Evolutionary conservation across 176 grass and related monocot genomes (phyloP).

Genomic region (Triticum turgidum): DNA sequence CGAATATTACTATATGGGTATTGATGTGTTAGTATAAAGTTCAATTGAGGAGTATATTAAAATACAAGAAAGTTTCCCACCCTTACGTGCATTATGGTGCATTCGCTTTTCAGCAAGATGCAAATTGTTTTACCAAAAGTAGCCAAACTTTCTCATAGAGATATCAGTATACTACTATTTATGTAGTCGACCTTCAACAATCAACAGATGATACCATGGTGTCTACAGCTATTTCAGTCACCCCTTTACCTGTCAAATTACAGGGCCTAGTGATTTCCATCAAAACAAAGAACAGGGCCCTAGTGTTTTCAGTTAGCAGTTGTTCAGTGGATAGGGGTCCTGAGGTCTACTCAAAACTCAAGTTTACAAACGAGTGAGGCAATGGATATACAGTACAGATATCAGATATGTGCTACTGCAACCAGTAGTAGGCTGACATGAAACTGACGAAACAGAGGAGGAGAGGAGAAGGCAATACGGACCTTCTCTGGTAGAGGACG

Average conservation of each 20-base stretch:
- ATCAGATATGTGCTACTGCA: neutral
- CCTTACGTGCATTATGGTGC: neutral
- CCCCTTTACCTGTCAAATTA: too few species aligned
- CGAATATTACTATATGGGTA: neutral
- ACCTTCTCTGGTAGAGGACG: constrained; percentile 84
- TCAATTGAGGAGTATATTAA: neutral
- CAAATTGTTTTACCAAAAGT: neutral
- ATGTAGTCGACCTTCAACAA: too few species aligned
- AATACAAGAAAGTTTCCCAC: neutral
- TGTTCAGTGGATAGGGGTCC: too few species aligned
- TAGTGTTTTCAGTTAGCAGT: too few species aligned
- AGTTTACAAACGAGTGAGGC: neutral
- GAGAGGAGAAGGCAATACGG: neutral
- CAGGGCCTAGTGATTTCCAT: too few species aligned
- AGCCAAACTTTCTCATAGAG: neutral
- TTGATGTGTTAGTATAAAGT: too few species aligned
- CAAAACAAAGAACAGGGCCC: too few species aligned
- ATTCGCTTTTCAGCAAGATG: neutral
- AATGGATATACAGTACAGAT: neutral
- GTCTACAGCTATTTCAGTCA: too few species aligned
- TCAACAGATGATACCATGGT: too few species aligned
- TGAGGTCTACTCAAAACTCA: too few species aligned
- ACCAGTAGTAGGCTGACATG: neutral
- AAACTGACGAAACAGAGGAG: neutral
- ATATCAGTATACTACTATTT: too few species aligned